Evolutionary conservation across 371 early-diverging fungal genomes (phyloP).

Genomic region (Smittium culicis): DNA sequence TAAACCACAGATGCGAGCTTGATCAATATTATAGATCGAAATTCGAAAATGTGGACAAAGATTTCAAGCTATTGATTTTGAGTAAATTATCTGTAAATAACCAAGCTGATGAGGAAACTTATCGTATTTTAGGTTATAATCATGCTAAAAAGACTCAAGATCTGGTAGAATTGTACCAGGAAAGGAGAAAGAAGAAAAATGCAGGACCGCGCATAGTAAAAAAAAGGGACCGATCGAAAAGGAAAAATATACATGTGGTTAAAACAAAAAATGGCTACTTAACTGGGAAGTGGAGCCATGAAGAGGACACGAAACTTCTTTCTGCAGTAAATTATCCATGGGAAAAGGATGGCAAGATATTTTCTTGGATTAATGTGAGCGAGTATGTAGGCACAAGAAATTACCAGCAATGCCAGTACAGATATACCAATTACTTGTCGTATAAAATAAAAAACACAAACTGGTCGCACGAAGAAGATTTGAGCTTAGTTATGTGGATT

Average conservation of each 20-base stretch:
- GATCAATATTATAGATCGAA: background rate
- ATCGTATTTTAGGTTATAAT: too few relatives aligned
- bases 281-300: background rate
- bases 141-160: too few relatives aligned
- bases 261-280: too few relatives aligned
- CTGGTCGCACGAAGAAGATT: constrained; percentile 1
- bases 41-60: too few relatives aligned
- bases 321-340: background rate
- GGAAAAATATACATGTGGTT: too few relatives aligned
- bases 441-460: background rate
- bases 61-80: too few relatives aligned
- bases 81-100: too few relatives aligned
- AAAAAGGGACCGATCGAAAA: too few relatives aligned
- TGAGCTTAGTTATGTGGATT: constrained; percentile 1
- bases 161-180: too few relatives aligned
- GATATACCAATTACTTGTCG: constrained; percentile 4
- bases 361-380: constrained; percentile 7
- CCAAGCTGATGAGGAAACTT: too few relatives aligned
- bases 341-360: background rate
- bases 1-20: background rate
- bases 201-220: too few relatives aligned
- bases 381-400: background rate
- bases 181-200: too few relatives aligned
- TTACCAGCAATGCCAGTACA: constrained; percentile 5
- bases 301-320: constrained; percentile 3